Base-by-base conservation (phyloP, 2,329 filamentous ascomycete species). In the Stenocarpella maydis region DNA sequence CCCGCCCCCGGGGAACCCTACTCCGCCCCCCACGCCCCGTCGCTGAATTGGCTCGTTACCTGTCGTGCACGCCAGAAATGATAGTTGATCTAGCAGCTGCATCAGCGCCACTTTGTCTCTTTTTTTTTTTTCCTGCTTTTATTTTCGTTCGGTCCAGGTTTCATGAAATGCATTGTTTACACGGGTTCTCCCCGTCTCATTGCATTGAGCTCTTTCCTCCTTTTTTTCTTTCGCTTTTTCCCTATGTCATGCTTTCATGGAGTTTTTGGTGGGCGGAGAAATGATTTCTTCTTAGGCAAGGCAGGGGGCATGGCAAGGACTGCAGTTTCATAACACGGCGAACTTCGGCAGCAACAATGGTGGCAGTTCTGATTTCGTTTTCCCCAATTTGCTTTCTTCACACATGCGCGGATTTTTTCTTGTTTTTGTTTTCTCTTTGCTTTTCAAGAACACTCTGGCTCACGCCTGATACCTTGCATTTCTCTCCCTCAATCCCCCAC, bases 1-100 rank as follows among this genome's bases (percentile, higher is more conserved):
- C 4, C 70, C 70, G 49, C 67, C 67, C 49, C 70, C 70, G 1
- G 67, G 70, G n/a, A 53, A 50, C 37, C 67, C 67, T 8, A 69
- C 70, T 9, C 70, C 70, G 12, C 70, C 70, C 53, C 63, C 55
- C 3, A 64, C 70, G 15, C 70, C 70, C 10, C 50, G 64, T 26
- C 64, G 64, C 31, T 61, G 28, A 61, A 9, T 37, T n/a, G 28
- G 9, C 14, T 19, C 3, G 1, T 31, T 15, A 21, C 26, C 17
- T 17, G 19, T 41, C 9, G 14, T 31, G 14, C 58, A 6, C 17
- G 2, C 1, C 43, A 24, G 14, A 28, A 6, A 31, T 4, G n/a
- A 10, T 14, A 10, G 19, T 31, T 37, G 5, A 19, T 21, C 39
- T 19, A 14, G 2, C 39, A 2, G 21, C 7, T 47, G 41, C 58